Evolutionary conservation across 805 yeast species (phyloP), one percentile per base, ranked within the genome.

Genomic region (Saccharomycopsis schoenii): DNA sequence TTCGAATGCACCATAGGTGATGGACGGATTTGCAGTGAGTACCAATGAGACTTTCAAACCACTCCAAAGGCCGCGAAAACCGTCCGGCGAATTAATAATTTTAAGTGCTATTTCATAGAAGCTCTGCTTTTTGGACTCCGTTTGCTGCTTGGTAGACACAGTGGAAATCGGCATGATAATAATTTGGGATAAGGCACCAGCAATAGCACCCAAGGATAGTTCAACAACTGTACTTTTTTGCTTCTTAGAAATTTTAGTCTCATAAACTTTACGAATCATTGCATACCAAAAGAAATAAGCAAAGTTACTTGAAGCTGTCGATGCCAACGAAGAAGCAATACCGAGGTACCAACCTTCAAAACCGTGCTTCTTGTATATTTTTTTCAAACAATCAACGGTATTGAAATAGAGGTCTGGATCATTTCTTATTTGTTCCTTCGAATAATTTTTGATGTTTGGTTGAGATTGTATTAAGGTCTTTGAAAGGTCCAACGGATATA

Each of bases 231-330:
- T 87, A 56, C 82, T 76, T 42, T 77, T 73, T 9, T 62, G 61
- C 12, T 76, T 74, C 66, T 74, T 70, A 60, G 67, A 36, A 58
- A 75, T 62, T 56, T 73, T 61, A 57, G 72, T 74, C 62, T 80
- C 77, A 72, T 83, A 85, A 17, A 79, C 72, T 59, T 80, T 78
- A 64, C 89, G 81, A 17, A 88, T 83, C 50, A 87, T 73, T 4
- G 91, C 84, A 72, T 89, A 89, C 94, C 96, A 89, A 72, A 88
- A 89, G 71, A 89, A 89, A 72, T 89, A 89, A 37, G 89, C 84
- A 69, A 89, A 89, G 67, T 85, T 86, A 69, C 88, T 89, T 9
- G 87, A 82, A 1, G 92, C 91, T 11, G 85, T 82, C 1, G 91
- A 90, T 19, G 85, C 67, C 51, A 88, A 73, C 0, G 88, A 81